These are phyloP conservation scores for Phytophthora pisi DNA, from an alignment of 352 stramenopile genomes.

Conservation along the genomic window DNA sequence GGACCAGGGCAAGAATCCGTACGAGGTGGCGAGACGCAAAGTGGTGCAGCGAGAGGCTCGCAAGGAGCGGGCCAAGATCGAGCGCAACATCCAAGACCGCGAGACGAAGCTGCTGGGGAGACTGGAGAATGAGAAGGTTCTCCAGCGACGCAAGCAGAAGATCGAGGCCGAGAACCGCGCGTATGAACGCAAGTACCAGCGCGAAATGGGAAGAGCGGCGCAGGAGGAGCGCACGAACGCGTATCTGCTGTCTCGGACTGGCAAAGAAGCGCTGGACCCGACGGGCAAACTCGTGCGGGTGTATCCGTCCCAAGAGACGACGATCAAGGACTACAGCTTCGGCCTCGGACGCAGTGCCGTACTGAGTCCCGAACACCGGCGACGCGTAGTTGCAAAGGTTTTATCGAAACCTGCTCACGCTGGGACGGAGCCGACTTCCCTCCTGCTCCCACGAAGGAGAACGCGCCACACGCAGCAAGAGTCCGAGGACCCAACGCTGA, in stretches of 20 bases:
- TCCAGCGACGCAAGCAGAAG: constrained; percentile 43
- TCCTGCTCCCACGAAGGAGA: constrained; percentile 37
- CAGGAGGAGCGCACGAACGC: constrained; percentile 56
- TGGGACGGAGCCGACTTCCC: constrained; percentile 17
- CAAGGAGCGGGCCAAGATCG: constrained; percentile 46
- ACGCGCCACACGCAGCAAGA: constrained; percentile 6
- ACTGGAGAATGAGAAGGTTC: constrained; percentile 58
- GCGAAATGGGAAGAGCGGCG: constrained; percentile 64
- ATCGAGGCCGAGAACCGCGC: constrained; percentile 44
- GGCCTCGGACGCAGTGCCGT: constrained; percentile 63
- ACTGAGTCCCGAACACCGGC: constrained; percentile 42
- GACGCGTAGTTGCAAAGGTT: constrained; percentile 54
- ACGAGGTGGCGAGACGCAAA: constrained; percentile 65
- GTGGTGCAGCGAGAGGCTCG: constrained; percentile 45
- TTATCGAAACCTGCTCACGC: constrained; percentile 44
- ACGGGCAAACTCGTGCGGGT: constrained; percentile 65
- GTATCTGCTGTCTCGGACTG: constrained; percentile 63
- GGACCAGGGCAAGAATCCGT: constrained; percentile 76
- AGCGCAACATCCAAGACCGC: constrained; percentile 57
- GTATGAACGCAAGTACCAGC: constrained; percentile 75
- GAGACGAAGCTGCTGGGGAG: constrained; percentile 56
- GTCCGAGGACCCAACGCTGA: neutral
- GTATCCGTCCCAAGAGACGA: constrained; percentile 78
- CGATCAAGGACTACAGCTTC: constrained; percentile 74
- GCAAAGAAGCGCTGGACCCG: constrained; percentile 64